Percentiles rank a stretch among this genome's conserved stretches.
phyloP scores from a whole-genome alignment of 805 yeast species.

The Brettanomyces bruxellensis region DNA sequence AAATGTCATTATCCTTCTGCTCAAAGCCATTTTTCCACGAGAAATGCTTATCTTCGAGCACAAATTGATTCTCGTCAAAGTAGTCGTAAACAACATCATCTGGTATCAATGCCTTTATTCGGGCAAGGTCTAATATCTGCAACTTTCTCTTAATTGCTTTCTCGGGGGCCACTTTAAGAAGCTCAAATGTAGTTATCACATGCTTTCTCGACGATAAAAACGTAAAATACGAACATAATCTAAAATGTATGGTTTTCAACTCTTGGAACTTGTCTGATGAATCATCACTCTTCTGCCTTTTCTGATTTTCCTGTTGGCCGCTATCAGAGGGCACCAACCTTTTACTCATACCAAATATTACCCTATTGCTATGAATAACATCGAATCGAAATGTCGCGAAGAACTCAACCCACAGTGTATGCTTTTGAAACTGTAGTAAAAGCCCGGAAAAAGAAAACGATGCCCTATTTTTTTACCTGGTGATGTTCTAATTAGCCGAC shows the following conservation, averaged over 20 bases:
- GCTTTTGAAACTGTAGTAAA: too few relatives aligned
- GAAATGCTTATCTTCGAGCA: slow-evolving; percentile 35
- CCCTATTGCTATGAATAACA: too few relatives aligned
- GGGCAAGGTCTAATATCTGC: slow-evolving; percentile 50
- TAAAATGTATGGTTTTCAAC: slow-evolving; percentile 38
- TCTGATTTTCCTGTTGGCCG: neutral
- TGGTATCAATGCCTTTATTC: slow-evolving; percentile 54
- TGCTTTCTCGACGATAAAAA: slow-evolving; percentile 55
- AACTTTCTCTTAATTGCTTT: slow-evolving; percentile 36
- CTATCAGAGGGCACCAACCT: too few relatives aligned
- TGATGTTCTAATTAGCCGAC: too few relatives aligned
- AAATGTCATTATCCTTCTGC: slow-evolving; percentile 47
- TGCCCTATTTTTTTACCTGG: too few relatives aligned
- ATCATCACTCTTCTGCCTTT: neutral
- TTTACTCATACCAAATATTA: too few relatives aligned
- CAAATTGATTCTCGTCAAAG: slow-evolving; percentile 63
- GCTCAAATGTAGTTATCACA: slow-evolving; percentile 46
- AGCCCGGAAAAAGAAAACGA: too few relatives aligned
- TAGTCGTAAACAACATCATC: slow-evolving; percentile 63
- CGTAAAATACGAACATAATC: slow-evolving; percentile 52
- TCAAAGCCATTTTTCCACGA: slow-evolving; percentile 41
- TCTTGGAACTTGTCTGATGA: slow-evolving; percentile 29
- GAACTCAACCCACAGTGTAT: too few relatives aligned
- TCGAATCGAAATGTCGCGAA: too few relatives aligned
- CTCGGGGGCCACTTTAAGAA: slow-evolving; percentile 44